A percentile compares a stretch with the other conserved stretches of the same genome.
phyloP scores from a whole-genome alignment of 352 stramenopile genomes.

The Pythium rhizo-oryzae region DNA sequence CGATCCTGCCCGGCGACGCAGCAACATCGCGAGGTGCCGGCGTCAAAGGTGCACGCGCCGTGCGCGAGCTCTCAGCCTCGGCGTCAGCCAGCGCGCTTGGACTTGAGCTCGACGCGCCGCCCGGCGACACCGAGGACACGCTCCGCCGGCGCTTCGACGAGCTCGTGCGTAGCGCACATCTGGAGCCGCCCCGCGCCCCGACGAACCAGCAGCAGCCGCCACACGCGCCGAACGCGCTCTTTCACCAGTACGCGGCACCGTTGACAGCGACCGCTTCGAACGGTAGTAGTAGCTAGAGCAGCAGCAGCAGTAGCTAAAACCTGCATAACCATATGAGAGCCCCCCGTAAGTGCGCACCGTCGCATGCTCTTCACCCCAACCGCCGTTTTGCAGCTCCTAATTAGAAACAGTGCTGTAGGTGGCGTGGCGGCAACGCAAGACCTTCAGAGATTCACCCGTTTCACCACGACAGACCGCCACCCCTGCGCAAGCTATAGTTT shows the following conservation, averaged over 20 bases:
- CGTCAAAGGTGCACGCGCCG: constrained; percentile 48
- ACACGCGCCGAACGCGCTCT: no score
- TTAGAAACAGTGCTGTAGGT: neutral
- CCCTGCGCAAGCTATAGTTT: no score
- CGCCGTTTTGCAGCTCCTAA: neutral
- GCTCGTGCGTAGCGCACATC: constrained; percentile 1
- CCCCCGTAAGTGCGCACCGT: no score
- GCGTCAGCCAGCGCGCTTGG: neutral
- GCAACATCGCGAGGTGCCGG: constrained; percentile 55
- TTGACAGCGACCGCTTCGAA: no score
- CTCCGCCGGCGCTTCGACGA: constrained; percentile 18
- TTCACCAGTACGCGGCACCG: no score
- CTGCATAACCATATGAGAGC: no score
- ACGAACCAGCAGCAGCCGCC: neutral
- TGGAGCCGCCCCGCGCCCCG: neutral
- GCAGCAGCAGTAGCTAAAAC: no score
- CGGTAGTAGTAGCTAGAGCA: no score
- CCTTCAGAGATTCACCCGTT: neutral
- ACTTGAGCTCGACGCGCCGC: neutral
- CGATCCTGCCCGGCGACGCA: constrained; percentile 33
- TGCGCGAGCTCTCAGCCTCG: constrained; percentile 33
- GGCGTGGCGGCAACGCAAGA: neutral
- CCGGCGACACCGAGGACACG: neutral
- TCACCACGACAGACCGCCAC: no score
- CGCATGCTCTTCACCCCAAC: no score